Evolutionary conservation across 371 early-diverging fungal genomes (phyloP).

Genomic region (Fennellomyces sp.): DNA sequence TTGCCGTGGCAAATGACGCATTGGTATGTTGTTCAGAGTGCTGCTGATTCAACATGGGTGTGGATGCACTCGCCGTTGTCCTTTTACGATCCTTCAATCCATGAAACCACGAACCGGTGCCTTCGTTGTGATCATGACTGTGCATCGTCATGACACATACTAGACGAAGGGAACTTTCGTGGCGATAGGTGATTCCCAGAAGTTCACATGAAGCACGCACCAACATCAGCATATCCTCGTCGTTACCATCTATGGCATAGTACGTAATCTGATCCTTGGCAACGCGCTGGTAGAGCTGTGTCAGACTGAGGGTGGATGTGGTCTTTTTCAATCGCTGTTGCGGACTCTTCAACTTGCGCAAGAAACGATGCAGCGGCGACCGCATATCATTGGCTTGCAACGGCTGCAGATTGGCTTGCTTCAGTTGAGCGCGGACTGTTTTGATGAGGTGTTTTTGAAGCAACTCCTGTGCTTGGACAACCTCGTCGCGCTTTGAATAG

Average conservation of each 20-base stretch:
- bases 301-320: slow-evolving; percentile 36
- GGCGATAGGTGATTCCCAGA: slow-evolving; percentile 43
- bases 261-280: slow-evolving; percentile 45
- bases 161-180: slow-evolving; percentile 29
- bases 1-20: slow-evolving; percentile 9
- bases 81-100: background rate
- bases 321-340: slow-evolving; percentile 28
- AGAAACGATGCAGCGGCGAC: slow-evolving; percentile 33
- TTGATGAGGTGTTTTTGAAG: slow-evolving; percentile 35
- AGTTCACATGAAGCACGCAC: slow-evolving; percentile 41
- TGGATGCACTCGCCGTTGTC: background rate
- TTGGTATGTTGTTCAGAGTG: background rate
- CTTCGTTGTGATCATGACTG: slow-evolving; percentile 11
- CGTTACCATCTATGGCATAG: slow-evolving; percentile 14
- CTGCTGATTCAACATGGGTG: slow-evolving; percentile 17
- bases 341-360: slow-evolving; percentile 34
- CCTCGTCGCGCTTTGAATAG: slow-evolving; percentile 27
- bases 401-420: slow-evolving; percentile 29
- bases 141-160: slow-evolving; percentile 40
- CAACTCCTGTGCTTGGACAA: slow-evolving; percentile 29
- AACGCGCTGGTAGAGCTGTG: slow-evolving; percentile 40
- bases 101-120: slow-evolving; percentile 2
- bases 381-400: slow-evolving; percentile 17
- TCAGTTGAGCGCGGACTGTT: slow-evolving; percentile 29
- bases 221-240: slow-evolving; percentile 36